phyloP scores from a whole-genome alignment of 352 stramenopile genomes.

The Blastocystis sp. region DNA sequence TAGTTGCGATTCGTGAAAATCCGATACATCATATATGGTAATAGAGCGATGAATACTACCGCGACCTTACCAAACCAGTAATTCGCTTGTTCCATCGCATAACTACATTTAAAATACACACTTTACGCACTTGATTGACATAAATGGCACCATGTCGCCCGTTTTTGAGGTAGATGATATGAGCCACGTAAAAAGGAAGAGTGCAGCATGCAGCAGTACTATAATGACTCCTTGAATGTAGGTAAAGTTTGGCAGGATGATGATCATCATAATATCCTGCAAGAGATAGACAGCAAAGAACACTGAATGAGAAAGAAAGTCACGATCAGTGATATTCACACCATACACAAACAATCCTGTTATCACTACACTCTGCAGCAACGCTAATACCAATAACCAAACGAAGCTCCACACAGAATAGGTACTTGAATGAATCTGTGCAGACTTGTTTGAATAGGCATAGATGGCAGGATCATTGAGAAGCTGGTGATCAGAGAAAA shows the following conservation, averaged over 20 bases:
- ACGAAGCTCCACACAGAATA: neutral
- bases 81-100: neutral
- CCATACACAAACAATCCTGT: neutral
- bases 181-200: neutral
- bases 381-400: neutral
- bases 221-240: neutral
- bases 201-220: neutral
- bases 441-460: neutral
- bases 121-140: neutral
- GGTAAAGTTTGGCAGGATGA: constrained; percentile 2
- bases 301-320: neutral
- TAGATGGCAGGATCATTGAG: constrained; percentile 8
- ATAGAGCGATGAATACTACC: neutral
- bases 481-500: constrained; percentile 2
- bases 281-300: constrained; percentile 13
- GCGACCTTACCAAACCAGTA: neutral
- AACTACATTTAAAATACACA: neutral
- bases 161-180: neutral
- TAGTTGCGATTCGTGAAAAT: neutral
- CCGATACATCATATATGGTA: neutral
- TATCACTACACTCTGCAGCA: neutral
- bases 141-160: neutral
- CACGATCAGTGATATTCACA: neutral
- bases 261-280: constrained; percentile 25
- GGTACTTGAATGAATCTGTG: neutral